Conservation (phyloP, 2,329 filamentous ascomycete species). For the Sporothrix curviconia region DNA sequence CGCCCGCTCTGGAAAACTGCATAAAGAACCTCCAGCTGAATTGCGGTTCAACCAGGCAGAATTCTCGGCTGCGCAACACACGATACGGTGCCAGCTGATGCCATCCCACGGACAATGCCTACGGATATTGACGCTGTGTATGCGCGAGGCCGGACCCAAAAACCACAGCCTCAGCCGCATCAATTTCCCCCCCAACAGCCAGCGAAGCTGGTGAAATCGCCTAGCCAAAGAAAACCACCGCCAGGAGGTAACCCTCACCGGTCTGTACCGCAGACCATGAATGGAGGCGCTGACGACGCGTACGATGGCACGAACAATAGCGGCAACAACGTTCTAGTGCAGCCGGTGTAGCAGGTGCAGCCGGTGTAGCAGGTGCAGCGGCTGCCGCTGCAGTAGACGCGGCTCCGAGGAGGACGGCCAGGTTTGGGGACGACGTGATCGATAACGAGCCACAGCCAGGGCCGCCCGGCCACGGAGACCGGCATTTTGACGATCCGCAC, state of each 20-base stretch:
- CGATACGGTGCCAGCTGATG: background rate
- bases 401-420: constrained; percentile 17
- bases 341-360: background rate
- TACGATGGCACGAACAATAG: background rate
- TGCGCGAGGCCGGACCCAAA: background rate
- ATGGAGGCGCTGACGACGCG: background rate
- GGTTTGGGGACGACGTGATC: constrained; percentile 26
- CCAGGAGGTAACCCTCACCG: constrained; percentile 1
- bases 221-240: constrained; percentile 17
- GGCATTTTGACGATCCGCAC: constrained; percentile 21
- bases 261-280: background rate
- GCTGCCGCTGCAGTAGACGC: constrained; percentile 15
- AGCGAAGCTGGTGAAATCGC: constrained; percentile 22
- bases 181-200: background rate
- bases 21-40: constrained; percentile 51
- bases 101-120: constrained; percentile 1
- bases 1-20: constrained; percentile 51
- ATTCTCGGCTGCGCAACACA: constrained; percentile 14
- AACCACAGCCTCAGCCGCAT: background rate
- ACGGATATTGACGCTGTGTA: background rate
- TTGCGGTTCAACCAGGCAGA: constrained; percentile 32
- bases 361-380: background rate
- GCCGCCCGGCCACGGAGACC: constrained; percentile 20
- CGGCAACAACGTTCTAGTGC: background rate
- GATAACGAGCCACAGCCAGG: constrained; percentile 20